Evolutionary conservation across 2,329 filamentous ascomycete genomes (phyloP).

Genomic region (Dendrostoma leiphaemia): DNA sequence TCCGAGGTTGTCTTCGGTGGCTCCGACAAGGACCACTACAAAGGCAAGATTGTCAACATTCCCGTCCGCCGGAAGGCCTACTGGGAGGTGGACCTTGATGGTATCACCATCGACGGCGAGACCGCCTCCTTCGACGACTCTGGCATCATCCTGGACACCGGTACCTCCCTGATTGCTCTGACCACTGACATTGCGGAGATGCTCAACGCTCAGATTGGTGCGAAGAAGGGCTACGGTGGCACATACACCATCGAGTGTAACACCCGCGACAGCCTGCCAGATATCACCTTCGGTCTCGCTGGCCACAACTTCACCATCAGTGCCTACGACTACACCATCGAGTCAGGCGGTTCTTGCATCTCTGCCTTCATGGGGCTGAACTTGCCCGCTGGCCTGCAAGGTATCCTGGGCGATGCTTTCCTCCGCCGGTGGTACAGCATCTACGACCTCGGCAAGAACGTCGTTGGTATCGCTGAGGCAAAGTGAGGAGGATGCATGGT

Average conservation of each 20-base stretch:
- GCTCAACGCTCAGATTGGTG: constrained; percentile 95
- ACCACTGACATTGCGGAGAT: constrained; percentile 90
- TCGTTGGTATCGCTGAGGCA: constrained; percentile 84
- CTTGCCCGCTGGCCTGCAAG: constrained; percentile 82
- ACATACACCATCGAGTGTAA: constrained; percentile 93
- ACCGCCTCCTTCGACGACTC: constrained; percentile 89
- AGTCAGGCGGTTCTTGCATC: constrained; percentile 93
- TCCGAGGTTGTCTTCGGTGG: constrained; percentile 92
- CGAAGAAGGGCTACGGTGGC: constrained; percentile 96
- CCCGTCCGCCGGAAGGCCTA: constrained; percentile 98
- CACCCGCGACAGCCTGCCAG: constrained; percentile 79
- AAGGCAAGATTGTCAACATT: constrained; percentile 86
- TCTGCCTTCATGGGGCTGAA: constrained; percentile 98
- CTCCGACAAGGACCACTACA: constrained; percentile 75
- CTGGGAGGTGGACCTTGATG: constrained; percentile 97
- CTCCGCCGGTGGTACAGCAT: constrained; percentile 90
- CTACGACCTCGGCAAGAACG: constrained; percentile 87
- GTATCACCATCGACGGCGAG: constrained; percentile 84
- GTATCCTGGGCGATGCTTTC: constrained; percentile 85
- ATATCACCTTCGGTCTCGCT: constrained; percentile 85
- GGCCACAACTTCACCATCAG: constrained; percentile 92
- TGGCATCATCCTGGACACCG: constrained; percentile 95
- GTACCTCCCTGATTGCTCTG: constrained; percentile 95
- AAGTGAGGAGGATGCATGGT: constrained; percentile 43
- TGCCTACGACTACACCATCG: constrained; percentile 90